Base-by-base conservation (phyloP, 2,329 filamentous ascomycete species). In the Aspergillus sp. region DNA sequence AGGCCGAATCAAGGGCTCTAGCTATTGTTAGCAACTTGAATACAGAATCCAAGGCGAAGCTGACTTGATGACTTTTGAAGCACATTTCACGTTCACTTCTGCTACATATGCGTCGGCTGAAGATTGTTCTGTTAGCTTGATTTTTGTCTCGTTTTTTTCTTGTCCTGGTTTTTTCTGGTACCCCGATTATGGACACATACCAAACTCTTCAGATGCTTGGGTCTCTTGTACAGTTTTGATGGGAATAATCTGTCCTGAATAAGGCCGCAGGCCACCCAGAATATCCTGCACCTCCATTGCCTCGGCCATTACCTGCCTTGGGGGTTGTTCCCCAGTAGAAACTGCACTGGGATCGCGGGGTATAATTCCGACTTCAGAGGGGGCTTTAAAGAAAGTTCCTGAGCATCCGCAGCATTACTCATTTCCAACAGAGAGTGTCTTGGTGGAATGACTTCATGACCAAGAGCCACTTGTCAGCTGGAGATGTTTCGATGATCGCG, bases 171-270 rank as follows among this genome's bases (percentile, higher is more conserved):
- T 13, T 33, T 27, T 27, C 4, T 27, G 11, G 26, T 27, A 11
- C 12, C 8, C n/a, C 7, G 19, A 34, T 27, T 13, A 6, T n/a
- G 10, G 6, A 12, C 5, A 46, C 63, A 38, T 53, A 73, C 71
- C 67, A 43, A 66, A 70, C 27, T 67, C 65, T 47, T 71, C 65
- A 5, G 48, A 53, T 0, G 70, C 62, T 10, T 57, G 58, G 9
- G 65, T 66, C 50, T 74, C 68, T 43, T 73, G 69, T 7, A 73
- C 57, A 0, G 71, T 72, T 45, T 62, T 67, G 37, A 73, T 58
- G 10, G 69, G 63, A 30, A 63, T 46, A 29, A 72, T 57, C n/a
- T 58, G 37, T 29, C 68, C 68, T 5, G 46, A 30, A 6, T 67
- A 49, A 37, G 67, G 64, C 37, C 49, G 40, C 12, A 69, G 47